Base-by-base conservation (phyloP, 2,329 filamentous ascomycete species). In the Sclerotinia spermophila region DNA sequence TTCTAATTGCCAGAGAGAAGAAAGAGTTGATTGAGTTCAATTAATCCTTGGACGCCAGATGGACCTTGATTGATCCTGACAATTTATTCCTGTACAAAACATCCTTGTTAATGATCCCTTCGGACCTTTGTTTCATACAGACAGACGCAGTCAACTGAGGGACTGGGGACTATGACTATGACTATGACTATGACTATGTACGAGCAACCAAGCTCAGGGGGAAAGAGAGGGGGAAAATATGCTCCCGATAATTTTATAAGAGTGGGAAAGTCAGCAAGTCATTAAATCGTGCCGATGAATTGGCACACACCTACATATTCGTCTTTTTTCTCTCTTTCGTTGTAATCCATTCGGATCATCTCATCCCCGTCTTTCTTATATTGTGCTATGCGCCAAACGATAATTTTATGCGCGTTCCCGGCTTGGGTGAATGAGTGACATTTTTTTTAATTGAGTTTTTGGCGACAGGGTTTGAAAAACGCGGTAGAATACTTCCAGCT, bases 71-170 rank as follows among this genome's bases (percentile, higher is more conserved):
- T 65, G 45, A 69, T 69, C 68, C 61, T 67, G 21, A 64, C 45
- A 59, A 70, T 67, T 55, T 60, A 60, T 67, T 75, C 73, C 70
- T 66, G 71, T 73, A 67, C 70, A 61, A 55, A 55, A 33, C 30
- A 76, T 73, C 75, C 75, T 60, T 73, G 72, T 64, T 61, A 69
- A 55, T 68, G 72, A 75, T 76, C 74, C 71, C 48, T 69, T 76
- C 74, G 75, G 75, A 75, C 73, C 42, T 71, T 75, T 75, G 77
- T 78, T 77, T 78, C 77, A 78, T 73, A 73, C 72, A 75, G 72
- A 73, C 72, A 75, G 72, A 75, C 73, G 74, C 74, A 73, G 69
- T 71, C 27, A 45, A 40, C 38, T 64, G 67, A 65, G 55, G 60
- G 35, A 53, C 33, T 40, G 48, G 48, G 48, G 48, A 53, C 48